These are phyloP conservation scores for Diatrype stigma DNA, from an alignment of 2,329 filamentous ascomycete genomes.

Conservation along the genomic window DNA sequence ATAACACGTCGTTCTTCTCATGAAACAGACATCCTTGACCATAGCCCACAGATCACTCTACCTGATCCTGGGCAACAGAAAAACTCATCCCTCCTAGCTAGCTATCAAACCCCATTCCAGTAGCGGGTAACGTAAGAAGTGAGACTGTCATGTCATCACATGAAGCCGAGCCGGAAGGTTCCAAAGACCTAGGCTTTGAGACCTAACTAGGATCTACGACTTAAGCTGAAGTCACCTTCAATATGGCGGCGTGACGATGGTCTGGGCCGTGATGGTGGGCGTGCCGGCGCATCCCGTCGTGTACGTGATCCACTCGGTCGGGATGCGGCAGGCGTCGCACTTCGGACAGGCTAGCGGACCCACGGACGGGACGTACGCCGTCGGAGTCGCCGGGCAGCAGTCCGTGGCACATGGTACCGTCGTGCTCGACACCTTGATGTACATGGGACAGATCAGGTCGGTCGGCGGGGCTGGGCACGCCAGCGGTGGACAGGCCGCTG, in stretches of 20 bases:
- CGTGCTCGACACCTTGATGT: constrained; percentile 28
- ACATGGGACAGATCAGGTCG: constrained; percentile 24
- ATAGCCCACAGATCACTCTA: too few relatives aligned
- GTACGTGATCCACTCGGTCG: constrained; percentile 23
- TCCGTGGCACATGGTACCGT: constrained; percentile 32
- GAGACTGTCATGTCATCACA: too few relatives aligned
- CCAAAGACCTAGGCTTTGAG: too few relatives aligned
- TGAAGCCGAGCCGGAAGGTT: too few relatives aligned
- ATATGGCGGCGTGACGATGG: constrained; percentile 1
- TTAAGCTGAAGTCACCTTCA: constrained; percentile 1
- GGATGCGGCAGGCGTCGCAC: constrained; percentile 21
- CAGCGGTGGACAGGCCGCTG: constrained; percentile 21
- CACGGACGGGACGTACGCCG: constrained; percentile 12
- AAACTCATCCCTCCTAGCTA: too few relatives aligned
- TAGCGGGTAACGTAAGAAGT: too few relatives aligned
- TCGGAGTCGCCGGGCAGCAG: constrained; percentile 35
- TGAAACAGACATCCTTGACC: too few relatives aligned
- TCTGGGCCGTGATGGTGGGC: constrained; percentile 15
- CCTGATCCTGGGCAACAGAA: too few relatives aligned
- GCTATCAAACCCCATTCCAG: too few relatives aligned
- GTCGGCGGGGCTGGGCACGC: constrained; percentile 16
- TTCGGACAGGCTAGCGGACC: constrained; percentile 18
- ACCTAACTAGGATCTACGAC: too few relatives aligned
- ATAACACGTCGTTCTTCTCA: too few relatives aligned
- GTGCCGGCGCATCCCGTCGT: constrained; percentile 22